phyloP scores from a whole-genome alignment of 768 basidiomycete species.

The Phanerodontia chrysosporium region DNA sequence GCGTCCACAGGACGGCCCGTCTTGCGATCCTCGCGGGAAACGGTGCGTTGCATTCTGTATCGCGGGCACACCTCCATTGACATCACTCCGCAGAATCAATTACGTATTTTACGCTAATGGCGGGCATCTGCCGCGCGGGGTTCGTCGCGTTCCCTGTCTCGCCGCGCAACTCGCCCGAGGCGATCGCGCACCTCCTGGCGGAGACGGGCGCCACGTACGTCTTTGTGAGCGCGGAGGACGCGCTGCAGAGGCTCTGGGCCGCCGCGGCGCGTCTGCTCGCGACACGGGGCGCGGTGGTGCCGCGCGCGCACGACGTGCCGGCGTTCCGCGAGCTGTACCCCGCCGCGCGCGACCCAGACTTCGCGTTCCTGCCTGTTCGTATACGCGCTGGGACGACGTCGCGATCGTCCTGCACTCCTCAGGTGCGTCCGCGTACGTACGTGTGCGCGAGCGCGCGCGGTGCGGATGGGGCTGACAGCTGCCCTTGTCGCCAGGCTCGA shows the following conservation, averaged over 20 bases:
- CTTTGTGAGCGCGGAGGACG: slow-evolving; percentile 25
- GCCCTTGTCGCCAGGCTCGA: slow-evolving; percentile 15
- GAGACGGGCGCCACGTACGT: slow-evolving; percentile 20
- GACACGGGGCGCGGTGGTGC: slow-evolving; percentile 6
- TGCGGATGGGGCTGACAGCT: background rate
- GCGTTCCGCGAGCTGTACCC: slow-evolving; percentile 17
- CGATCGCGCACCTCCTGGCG: slow-evolving; percentile 27
- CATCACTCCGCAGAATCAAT: slow-evolving; percentile 14
- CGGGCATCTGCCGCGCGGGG: slow-evolving; percentile 10
- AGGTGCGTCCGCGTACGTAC: slow-evolving; percentile 6
- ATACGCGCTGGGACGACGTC: slow-evolving; percentile 8
- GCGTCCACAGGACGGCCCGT: background rate
- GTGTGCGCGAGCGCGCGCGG: background rate
- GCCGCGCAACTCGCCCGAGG: slow-evolving; percentile 21
- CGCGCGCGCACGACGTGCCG: background rate
- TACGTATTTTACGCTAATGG: slow-evolving; percentile 5
- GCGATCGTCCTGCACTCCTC: slow-evolving; percentile 19
- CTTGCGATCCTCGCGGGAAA: slow-evolving; percentile 8
- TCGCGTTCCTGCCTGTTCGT: background rate
- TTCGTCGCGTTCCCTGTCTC: slow-evolving; percentile 21
- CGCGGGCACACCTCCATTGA: too few species aligned
- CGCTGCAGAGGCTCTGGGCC: slow-evolving; percentile 15
- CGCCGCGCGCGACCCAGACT: background rate
- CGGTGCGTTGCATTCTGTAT: too few species aligned
- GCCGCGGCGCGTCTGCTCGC: slow-evolving; percentile 18